These are phyloP conservation scores for Selaginella moellendorffii DNA, from an alignment of 75 land plant genomes.

Conservation along the genomic window DNA sequence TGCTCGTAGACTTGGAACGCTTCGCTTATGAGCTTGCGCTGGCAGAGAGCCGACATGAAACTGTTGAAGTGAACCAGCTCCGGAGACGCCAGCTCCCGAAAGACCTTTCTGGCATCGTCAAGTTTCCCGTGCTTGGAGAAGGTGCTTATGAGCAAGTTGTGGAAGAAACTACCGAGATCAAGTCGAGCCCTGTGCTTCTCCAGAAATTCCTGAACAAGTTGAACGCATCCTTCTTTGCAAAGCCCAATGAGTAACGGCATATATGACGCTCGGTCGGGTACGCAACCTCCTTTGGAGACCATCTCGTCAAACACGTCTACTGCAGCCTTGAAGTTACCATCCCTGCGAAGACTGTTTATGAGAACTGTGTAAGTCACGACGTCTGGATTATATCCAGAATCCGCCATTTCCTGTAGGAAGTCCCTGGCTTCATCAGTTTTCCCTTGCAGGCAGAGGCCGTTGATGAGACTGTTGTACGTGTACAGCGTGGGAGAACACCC, in stretches of 20 bases:
- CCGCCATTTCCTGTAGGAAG: not conserved
- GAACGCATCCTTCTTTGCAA: not conserved
- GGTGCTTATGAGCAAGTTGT: not conserved
- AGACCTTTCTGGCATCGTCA: not conserved
- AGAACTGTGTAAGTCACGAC: not conserved
- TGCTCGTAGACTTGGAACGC: not conserved
- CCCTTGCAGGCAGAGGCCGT: not conserved
- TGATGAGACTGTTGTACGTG: not conserved
- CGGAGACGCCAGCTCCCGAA: not conserved
- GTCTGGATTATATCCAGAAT: not conserved
- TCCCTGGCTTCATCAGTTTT: not conserved
- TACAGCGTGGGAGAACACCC: not conserved
- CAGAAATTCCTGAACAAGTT: not conserved
- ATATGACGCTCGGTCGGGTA: not conserved
- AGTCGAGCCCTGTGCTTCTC: not conserved
- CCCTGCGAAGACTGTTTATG: not conserved
- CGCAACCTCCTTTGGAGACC: not conserved
- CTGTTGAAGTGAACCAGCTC: not conserved
- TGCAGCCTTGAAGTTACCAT: not conserved
- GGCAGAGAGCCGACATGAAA: not conserved
- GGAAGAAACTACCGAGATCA: not conserved
- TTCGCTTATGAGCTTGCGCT: not conserved
- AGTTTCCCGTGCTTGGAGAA: not conserved
- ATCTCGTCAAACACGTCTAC: not conserved
- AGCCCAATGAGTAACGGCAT: not conserved